Conservation (phyloP, 1,284 basidiomycete genomes). For the Ganoderma sp. region DNA sequence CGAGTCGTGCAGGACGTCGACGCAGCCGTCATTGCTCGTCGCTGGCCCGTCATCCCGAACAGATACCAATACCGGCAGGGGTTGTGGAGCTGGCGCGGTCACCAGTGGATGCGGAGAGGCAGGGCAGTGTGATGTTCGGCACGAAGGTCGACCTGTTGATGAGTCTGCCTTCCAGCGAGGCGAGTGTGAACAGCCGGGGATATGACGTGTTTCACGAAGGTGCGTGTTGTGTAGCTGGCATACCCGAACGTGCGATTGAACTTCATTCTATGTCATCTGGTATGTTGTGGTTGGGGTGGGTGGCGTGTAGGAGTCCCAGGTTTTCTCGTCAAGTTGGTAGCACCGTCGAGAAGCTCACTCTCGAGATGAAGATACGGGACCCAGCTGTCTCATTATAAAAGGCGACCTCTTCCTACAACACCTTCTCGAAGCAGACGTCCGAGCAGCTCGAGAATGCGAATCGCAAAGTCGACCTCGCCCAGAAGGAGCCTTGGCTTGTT, state of each 20-base stretch:
- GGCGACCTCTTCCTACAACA: constrained; percentile 66
- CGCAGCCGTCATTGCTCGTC: constrained; percentile 43
- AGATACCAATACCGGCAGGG: constrained; percentile 36
- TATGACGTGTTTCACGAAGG: constrained; percentile 88
- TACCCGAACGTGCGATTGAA: constrained; percentile 3
- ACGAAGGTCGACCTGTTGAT: constrained; percentile 81
- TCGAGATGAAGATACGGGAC: constrained; percentile 83
- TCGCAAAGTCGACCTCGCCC: constrained; percentile 66
- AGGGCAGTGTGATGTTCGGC: constrained; percentile 51
- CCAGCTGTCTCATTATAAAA: constrained; percentile 73
- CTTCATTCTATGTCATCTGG: background rate
- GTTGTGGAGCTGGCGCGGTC: constrained; percentile 40
- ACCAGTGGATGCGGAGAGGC: constrained; percentile 47
- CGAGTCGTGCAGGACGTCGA: constrained; percentile 39
- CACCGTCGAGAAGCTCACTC: constrained; percentile 68
- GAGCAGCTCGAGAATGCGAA: constrained; percentile 74
- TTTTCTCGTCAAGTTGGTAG: constrained; percentile 64
- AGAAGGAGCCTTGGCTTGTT: constrained; percentile 71
- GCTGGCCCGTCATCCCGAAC: constrained; percentile 52
- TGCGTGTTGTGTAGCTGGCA: constrained; percentile 43
- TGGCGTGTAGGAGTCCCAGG: constrained; percentile 65
- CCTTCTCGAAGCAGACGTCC: constrained; percentile 66
- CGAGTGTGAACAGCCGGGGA: constrained; percentile 79
- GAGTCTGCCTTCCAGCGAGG: constrained; percentile 85
- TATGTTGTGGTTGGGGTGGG: background rate